Evolutionary conservation across 306 rosid genomes (phyloP).

Genomic region (Trifolium dubium): DNA sequence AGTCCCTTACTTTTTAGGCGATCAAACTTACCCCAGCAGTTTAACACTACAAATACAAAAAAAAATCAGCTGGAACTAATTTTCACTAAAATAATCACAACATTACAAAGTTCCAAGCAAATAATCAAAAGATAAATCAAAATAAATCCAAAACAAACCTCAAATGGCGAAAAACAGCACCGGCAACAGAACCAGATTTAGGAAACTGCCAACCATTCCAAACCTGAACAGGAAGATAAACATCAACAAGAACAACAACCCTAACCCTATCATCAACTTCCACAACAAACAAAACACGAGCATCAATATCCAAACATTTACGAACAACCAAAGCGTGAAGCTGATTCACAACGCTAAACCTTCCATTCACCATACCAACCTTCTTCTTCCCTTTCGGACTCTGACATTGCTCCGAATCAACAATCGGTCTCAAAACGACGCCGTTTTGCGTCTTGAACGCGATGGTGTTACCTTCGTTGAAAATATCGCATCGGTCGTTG

Average conservation of each 20-base stretch:
- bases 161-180: slow-evolving; percentile 73
- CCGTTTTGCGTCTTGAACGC: slow-evolving; percentile 57
- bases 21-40: too few relatives aligned
- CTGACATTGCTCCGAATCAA: slow-evolving; percentile 4
- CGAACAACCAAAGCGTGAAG: slow-evolving; percentile 67
- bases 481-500: slow-evolving; percentile 51
- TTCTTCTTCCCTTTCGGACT: slow-evolving; percentile 45
- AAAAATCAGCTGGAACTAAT: too few relatives aligned
- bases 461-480: slow-evolving; percentile 36
- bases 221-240: slow-evolving; percentile 58
- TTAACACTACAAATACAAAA: too few relatives aligned
- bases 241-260: slow-evolving; percentile 77
- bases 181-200: slow-evolving; percentile 57
- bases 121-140: neutral
- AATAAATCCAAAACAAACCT: slow-evolving; percentile 49
- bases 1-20: too few relatives aligned
- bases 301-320: slow-evolving; percentile 59
- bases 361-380: slow-evolving; percentile 77
- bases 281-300: slow-evolving; percentile 54
- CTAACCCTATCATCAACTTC: slow-evolving; percentile 47
- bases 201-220: slow-evolving; percentile 95
- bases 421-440: slow-evolving; percentile 46
- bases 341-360: slow-evolving; percentile 80
- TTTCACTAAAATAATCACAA: neutral
- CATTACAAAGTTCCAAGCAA: neutral